phyloP scores from a whole-genome alignment of 2,329 filamentous ascomycete species.

The Colletotrichum euphorbiae region DNA sequence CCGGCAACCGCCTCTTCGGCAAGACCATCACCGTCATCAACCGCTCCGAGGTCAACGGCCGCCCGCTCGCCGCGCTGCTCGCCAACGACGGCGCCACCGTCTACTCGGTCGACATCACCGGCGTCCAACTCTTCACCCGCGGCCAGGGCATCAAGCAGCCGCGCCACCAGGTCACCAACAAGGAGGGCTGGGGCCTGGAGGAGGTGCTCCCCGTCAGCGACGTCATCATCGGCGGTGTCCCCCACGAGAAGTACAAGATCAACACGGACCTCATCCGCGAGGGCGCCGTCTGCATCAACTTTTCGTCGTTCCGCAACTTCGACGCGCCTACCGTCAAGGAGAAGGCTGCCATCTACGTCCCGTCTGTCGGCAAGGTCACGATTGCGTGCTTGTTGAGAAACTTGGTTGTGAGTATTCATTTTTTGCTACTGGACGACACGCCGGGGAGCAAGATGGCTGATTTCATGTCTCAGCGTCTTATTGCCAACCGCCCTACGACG shows the following conservation, averaged over 20 bases:
- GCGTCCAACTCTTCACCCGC: conserved; percentile 91
- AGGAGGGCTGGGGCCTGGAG: conserved; percentile 82
- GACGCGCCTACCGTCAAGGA: conserved; percentile 86
- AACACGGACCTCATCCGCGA: conserved; percentile 85
- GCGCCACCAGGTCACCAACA: conserved; percentile 87
- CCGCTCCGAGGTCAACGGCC: conserved; percentile 92
- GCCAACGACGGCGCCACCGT: conserved; percentile 97
- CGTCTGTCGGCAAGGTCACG: conserved; percentile 96
- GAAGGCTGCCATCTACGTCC: conserved; percentile 96
- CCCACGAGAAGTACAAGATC: conserved; percentile 89
- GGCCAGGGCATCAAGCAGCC: conserved; percentile 87
- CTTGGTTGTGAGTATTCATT: conserved; percentile 74
- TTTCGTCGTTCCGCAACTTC: conserved; percentile 96
- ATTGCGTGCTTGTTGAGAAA: conserved; percentile 93
- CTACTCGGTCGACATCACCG: conserved; percentile 93
- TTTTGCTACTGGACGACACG: background rate
- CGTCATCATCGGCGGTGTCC: conserved; percentile 94
- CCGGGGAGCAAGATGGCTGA: background rate
- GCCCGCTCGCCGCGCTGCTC: conserved; percentile 89
- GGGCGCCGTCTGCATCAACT: conserved; percentile 98
- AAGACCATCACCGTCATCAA: conserved; percentile 98
- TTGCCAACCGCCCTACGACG: conserved; percentile 60
- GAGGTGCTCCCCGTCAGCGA: conserved; percentile 89
- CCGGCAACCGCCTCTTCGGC: conserved; percentile 92
- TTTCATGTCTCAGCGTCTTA: conserved; percentile 56